These are phyloP conservation scores for Sporothrix variecibatus DNA, from an alignment of 2,329 filamentous ascomycete species.

Conservation along the genomic window DNA sequence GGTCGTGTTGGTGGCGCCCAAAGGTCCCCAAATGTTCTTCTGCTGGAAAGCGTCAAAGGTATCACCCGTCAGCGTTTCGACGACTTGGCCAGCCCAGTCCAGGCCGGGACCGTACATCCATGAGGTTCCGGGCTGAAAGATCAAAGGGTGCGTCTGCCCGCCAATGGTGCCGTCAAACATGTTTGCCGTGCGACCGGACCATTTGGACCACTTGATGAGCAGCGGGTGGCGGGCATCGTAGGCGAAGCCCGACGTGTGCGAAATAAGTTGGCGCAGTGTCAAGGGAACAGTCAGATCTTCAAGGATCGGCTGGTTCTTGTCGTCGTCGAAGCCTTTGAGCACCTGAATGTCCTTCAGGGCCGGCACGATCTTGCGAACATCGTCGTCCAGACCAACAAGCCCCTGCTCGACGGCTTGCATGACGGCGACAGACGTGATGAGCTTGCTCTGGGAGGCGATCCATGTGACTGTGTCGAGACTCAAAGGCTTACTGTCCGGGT, in stretches of 20 bases:
- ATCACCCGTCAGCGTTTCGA: constrained; percentile 49
- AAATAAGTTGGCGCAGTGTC: background rate
- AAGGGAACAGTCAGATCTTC: background rate
- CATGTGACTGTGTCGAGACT: constrained; percentile 6
- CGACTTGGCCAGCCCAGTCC: constrained; percentile 56
- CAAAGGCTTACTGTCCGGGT: background rate
- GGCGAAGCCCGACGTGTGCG: background rate
- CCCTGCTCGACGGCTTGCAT: constrained; percentile 8
- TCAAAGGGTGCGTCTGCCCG: constrained; percentile 42
- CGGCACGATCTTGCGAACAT: constrained; percentile 25
- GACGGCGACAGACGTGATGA: background rate
- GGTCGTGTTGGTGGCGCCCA: constrained; percentile 45
- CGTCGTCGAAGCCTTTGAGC: background rate
- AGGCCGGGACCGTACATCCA: constrained; percentile 54
- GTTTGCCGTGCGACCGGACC: background rate
- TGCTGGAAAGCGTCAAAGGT: constrained; percentile 48
- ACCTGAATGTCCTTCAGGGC: background rate
- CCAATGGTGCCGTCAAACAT: constrained; percentile 3
- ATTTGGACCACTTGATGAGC: background rate
- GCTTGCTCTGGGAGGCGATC: constrained; percentile 25
- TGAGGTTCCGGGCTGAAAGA: constrained; percentile 52
- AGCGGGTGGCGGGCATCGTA: background rate
- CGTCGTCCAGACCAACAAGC: constrained; percentile 1
- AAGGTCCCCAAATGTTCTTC: constrained; percentile 46
- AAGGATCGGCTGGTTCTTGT: background rate